Conservation (phyloP, 768 basidiomycete genomes). For the Lentinula sp. region DNA sequence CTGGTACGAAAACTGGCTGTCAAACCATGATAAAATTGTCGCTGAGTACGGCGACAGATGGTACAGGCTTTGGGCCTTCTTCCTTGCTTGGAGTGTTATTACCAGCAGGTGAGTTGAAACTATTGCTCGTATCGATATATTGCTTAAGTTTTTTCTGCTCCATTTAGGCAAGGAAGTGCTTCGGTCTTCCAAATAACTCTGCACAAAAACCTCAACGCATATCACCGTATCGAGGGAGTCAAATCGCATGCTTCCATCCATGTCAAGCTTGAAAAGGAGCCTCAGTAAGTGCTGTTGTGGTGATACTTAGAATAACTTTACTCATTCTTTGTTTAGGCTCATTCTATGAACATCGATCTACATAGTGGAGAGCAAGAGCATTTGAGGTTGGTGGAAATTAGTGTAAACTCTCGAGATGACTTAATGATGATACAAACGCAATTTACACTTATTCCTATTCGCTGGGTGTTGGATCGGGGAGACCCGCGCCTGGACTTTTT, state of each 20-base stretch:
- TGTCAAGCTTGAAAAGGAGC: conserved; percentile 48
- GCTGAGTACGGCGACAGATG: conserved; percentile 89
- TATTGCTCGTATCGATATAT: not conserved
- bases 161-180: conserved; percentile 71
- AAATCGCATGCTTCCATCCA: conserved; percentile 78
- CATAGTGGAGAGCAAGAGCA: too few relatives aligned
- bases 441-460: too few relatives aligned
- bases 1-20: conserved; percentile 98
- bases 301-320: not conserved
- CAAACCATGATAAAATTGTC: conserved; percentile 85
- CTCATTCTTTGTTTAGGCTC: not conserved
- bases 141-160: not conserved
- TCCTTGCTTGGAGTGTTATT: conserved; percentile 92
- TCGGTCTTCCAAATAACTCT: conserved; percentile 96
- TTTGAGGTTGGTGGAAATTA: too few relatives aligned
- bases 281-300: conserved; percentile 11
- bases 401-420: too few relatives aligned
- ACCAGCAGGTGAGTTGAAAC: conserved; percentile 51
- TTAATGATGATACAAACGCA: too few relatives aligned
- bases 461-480: too few relatives aligned
- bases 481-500: too few relatives aligned
- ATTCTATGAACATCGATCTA: not conserved
- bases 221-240: conserved; percentile 85
- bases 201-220: conserved; percentile 97
- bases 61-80: conserved; percentile 96